Evolutionary conservation across 176 grass and related monocot species (phyloP), one percentile per base, ranked within the genome.

Genomic region (Poa pratensis): DNA sequence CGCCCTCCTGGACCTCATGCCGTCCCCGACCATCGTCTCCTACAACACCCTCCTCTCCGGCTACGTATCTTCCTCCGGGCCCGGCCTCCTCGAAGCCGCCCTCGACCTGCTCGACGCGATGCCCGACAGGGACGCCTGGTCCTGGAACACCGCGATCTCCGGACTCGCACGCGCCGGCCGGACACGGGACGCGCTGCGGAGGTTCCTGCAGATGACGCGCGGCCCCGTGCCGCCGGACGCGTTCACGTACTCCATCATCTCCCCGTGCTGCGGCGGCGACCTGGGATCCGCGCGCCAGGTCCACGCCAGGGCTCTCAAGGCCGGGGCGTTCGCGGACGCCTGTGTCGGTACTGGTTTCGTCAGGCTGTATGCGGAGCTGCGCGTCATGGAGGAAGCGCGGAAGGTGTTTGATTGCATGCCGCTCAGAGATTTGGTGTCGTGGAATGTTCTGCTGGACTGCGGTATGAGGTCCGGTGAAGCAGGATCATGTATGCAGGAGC

Each of bases 391-490:
- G 7, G 78, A 82, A 60, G 91, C 91, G 6, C 43, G 85, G 8
- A 77, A 82, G 65, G 81, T 86, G 77, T 93, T 93, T 37, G 91
- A 88, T 57, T 51, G 40, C 53, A 87, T 75, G 42, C 2, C 52
- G 2, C 71, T 73, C 16, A 87, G 66, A 42, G 91, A 90, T 82
- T 69, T 88, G 5, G 40, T 90, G 81, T 88, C 91, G 26, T 93
- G 91, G 91, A 90, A 77, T 34, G 84, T 85, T 23, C 84, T 93
- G 77, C 73, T 93, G 17, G 88, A 82, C 42, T 81, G 91, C 62
- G 87, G 74, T 53, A 85, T 90, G 61, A 77, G 90, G 77, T 74
- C 50, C 14, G 75, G 80, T 26, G 57, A 60, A 54, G 80, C 32
- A 55, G 81, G 69, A 55, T 85, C 87, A 5, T 88, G 85, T 20